Percentiles rank a stretch among this genome's conserved stretches.
Conservation (phyloP, 2,329 filamentous ascomycete genomes). For the Acarospora socialis region DNA sequence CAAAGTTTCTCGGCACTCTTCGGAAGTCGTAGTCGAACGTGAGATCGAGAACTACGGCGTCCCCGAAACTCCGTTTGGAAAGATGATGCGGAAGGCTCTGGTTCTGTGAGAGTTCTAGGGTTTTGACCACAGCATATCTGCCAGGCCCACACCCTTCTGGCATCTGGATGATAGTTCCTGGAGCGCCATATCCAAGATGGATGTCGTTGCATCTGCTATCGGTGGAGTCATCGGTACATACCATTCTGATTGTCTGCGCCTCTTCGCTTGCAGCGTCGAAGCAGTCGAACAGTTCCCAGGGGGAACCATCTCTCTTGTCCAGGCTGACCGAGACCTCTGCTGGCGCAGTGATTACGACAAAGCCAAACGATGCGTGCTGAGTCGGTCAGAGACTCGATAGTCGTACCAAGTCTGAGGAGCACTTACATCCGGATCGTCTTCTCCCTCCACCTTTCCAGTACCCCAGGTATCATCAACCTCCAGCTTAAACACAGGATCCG, state of each 20-base stretch:
- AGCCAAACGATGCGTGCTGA: conserved; percentile 4
- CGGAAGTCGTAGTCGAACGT: conserved; percentile 29
- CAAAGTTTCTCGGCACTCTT: conserved; percentile 20
- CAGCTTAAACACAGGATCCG: conserved; percentile 20
- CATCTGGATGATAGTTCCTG: conserved; percentile 29
- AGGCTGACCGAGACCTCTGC: conserved; percentile 23
- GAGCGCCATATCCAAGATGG: conserved; percentile 22
- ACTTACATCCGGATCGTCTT: conserved; percentile 20
- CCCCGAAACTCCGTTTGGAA: neutral
- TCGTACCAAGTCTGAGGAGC: conserved; percentile 5
- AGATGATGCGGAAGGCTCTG: conserved; percentile 17
- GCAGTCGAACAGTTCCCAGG: conserved; percentile 31
- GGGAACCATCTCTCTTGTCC: conserved; percentile 30
- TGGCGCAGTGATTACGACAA: conserved; percentile 14
- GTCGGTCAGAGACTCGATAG: neutral
- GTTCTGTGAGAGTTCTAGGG: conserved; percentile 16
- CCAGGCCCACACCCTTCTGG: conserved; percentile 27
- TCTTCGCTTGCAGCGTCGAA: conserved; percentile 17
- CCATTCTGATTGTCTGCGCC: conserved; percentile 24
- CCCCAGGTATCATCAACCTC: conserved; percentile 19
- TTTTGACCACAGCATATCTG: conserved; percentile 26
- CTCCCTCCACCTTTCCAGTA: conserved; percentile 5
- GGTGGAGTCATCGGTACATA: conserved; percentile 24
- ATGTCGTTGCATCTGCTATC: conserved; percentile 28
- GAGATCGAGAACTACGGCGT: conserved; percentile 21